These are phyloP conservation scores for Candida sp. DNA, from an alignment of 1,139 yeast species.

Conservation along the genomic window DNA sequence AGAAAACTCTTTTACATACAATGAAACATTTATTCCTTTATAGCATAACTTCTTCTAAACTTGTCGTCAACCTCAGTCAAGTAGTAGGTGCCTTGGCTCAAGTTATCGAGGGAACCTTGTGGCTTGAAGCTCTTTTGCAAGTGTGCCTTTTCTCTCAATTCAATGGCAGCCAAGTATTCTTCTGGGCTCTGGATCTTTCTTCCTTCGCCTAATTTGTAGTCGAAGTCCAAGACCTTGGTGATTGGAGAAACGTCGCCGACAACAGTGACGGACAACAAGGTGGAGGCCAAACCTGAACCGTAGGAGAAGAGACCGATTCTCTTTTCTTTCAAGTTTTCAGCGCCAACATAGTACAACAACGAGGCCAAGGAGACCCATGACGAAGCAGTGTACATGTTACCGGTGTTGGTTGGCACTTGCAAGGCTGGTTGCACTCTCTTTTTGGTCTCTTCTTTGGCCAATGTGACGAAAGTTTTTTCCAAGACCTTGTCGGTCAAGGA, in stretches of 20 bases:
- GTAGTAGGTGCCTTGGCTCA: conserved; percentile 83
- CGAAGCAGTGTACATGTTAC: conserved; percentile 98
- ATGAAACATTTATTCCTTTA: conserved; percentile 47
- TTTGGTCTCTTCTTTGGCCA: conserved; percentile 74
- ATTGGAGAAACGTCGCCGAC: conserved; percentile 81
- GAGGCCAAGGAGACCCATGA: conserved; percentile 90
- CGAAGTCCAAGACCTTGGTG: conserved; percentile 67
- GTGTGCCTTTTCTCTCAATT: conserved; percentile 88
- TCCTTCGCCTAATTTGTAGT: conserved; percentile 63
- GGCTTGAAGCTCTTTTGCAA: conserved; percentile 82
- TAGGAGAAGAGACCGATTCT: conserved; percentile 94
- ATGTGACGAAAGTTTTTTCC: conserved; percentile 84
- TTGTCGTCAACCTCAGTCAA: conserved; percentile 85
- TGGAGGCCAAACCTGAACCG: conserved; percentile 97
- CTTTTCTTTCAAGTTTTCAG: conserved; percentile 76
- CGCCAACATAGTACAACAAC: conserved; percentile 73
- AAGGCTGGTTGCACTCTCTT: conserved; percentile 82
- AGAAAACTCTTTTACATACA: background rate
- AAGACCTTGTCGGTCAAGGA: conserved; percentile 79
- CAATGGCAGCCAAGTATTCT: conserved; percentile 82
- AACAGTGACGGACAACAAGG: conserved; percentile 80
- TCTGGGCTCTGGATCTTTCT: conserved; percentile 76
- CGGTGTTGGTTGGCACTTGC: conserved; percentile 93
- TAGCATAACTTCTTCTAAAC: conserved; percentile 80
- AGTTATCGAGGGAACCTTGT: conserved; percentile 72